Evolutionary conservation across 2,329 filamentous ascomycete species (phyloP).

Genomic region (Sporothrix mexicana): DNA sequence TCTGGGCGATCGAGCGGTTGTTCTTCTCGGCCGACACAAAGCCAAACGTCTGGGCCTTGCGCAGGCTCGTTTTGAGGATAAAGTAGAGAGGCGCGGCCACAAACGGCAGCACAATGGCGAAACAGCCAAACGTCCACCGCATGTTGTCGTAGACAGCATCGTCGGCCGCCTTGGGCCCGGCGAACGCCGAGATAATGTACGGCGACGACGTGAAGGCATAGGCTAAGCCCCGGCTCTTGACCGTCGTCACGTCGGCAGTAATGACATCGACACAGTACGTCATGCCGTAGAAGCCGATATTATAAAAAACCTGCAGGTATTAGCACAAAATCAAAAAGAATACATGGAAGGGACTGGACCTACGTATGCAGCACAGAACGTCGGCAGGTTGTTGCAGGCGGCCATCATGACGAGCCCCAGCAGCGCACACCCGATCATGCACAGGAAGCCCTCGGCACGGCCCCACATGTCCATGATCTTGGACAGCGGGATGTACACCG

Average conservation of each 20-base stretch:
- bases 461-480: conserved; percentile 72
- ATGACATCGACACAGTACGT: conserved; percentile 63
- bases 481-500: conserved; percentile 59
- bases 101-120: conserved; percentile 63
- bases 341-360: too few relatives aligned
- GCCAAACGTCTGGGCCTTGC: conserved; percentile 61
- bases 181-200: conserved; percentile 66
- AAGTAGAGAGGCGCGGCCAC: conserved; percentile 64
- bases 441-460: conserved; percentile 63
- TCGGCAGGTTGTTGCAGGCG: conserved; percentile 52
- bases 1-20: conserved; percentile 55
- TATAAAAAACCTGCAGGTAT: conserved; percentile 63
- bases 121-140: conserved; percentile 70
- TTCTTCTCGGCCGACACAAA: conserved; percentile 51
- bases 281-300: conserved; percentile 53
- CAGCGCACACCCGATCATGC: conserved; percentile 57
- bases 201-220: conserved; percentile 69
- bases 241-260: conserved; percentile 66
- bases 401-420: conserved; percentile 44
- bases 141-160: conserved; percentile 53
- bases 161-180: conserved; percentile 62
- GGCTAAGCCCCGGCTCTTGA: conserved; percentile 67
- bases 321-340: too few relatives aligned
- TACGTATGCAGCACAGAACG: conserved; percentile 53
- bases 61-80: conserved; percentile 60